These are phyloP conservation scores for Colletotrichum cordylinicola DNA, from an alignment of 2,329 filamentous ascomycete genomes.

Conservation along the genomic window DNA sequence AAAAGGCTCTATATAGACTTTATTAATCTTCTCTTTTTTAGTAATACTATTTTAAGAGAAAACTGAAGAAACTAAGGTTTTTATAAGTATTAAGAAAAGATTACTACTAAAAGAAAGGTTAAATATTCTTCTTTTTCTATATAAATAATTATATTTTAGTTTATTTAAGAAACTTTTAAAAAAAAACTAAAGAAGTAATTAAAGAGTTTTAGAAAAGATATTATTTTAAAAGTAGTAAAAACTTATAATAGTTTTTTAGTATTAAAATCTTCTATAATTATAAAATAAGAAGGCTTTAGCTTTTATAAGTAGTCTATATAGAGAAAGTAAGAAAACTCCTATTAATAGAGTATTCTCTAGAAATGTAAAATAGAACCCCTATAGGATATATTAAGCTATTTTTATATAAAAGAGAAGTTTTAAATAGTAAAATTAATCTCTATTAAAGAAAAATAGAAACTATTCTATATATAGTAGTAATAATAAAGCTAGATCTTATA, in stretches of 20 bases:
- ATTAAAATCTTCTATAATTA: not conserved
- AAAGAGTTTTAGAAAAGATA: not conserved
- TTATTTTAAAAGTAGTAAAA: not conserved
- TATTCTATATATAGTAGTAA: not conserved
- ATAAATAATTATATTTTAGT: not conserved
- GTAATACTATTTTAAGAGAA: not conserved
- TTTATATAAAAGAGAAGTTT: not conserved
- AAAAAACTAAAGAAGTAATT: not conserved
- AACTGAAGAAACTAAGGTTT: not conserved
- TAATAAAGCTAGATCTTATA: not conserved
- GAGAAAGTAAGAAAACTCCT: not conserved
- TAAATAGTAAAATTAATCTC: not conserved
- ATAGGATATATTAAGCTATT: not conserved
- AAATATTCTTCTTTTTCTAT: not conserved
- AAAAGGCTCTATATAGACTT: not conserved
- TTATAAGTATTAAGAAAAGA: not conserved
- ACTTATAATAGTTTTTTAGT: not conserved
- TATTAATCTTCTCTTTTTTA: not conserved
- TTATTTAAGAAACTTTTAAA: rapidly evolving
- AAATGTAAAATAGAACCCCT: not conserved
- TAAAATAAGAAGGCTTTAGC: not conserved
- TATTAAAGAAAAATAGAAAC: not conserved
- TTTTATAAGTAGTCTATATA: not conserved
- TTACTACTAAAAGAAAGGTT: not conserved
- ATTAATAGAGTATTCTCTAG: not conserved